phyloP scores from a whole-genome alignment of 345 rosid species.

The Populus pruinosa region DNA sequence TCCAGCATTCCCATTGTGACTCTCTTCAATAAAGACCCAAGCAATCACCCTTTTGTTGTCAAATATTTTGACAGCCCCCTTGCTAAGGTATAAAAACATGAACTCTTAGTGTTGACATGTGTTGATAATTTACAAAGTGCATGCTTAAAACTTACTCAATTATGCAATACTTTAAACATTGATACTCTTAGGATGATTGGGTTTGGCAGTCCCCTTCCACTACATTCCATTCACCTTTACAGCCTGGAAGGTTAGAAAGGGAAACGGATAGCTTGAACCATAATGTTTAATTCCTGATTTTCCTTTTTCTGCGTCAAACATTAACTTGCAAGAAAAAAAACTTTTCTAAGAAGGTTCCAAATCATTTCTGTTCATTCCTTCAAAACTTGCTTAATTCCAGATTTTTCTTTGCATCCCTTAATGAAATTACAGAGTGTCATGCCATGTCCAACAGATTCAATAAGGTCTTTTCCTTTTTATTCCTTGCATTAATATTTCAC shows the following conservation, averaged over 20 bases:
- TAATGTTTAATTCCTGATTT: background rate
- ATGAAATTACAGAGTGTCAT: background rate
- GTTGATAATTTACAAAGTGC: background rate
- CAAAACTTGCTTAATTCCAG: background rate
- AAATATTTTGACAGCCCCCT: slow-evolving; percentile 71
- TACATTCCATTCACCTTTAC: background rate
- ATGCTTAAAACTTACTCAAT: background rate
- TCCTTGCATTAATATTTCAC: background rate
- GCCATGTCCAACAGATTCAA: background rate
- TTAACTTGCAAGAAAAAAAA: background rate
- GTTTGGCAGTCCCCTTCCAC: background rate
- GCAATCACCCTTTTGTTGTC: slow-evolving; percentile 68
- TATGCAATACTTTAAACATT: background rate
- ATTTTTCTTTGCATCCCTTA: background rate
- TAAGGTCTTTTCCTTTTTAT: background rate
- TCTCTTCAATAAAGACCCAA: slow-evolving; percentile 62
- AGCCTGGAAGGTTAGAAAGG: background rate
- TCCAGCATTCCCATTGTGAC: slow-evolving; percentile 74
- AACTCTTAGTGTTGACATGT: background rate
- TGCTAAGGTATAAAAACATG: slow-evolving; percentile 50
- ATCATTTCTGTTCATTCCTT: background rate
- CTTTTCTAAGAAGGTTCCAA: background rate
- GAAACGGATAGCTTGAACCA: background rate
- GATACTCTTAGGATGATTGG: background rate
- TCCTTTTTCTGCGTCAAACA: background rate